Percentiles rank a stretch among this genome's conserved stretches.
phyloP scores from a whole-genome alignment of 2,329 filamentous ascomycete genomes.

The Colletotrichum lentis region DNA sequence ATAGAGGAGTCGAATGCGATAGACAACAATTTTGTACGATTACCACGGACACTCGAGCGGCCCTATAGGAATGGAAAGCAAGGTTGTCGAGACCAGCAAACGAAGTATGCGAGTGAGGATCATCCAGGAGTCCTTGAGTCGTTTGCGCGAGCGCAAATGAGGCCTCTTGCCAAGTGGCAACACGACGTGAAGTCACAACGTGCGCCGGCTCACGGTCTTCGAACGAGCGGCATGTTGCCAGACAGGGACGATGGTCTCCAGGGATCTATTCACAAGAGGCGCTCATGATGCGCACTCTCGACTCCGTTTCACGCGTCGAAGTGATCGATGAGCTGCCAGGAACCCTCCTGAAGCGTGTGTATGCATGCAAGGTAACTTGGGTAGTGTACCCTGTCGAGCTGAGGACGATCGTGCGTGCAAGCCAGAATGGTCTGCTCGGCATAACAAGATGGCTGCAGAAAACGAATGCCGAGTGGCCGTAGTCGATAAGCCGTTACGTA shows the following conservation, averaged over 20 bases:
- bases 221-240: background rate
- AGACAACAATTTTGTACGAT: constrained; percentile 39
- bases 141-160: background rate
- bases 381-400: constrained; percentile 28
- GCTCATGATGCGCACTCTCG: background rate
- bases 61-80: constrained; percentile 37
- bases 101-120: background rate
- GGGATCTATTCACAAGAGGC: background rate
- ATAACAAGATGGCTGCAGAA: background rate
- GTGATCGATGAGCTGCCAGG: constrained; percentile 2
- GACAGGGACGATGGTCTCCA: background rate
- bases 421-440: background rate
- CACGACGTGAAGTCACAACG: background rate
- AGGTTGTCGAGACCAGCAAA: constrained; percentile 19
- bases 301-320: too few relatives aligned
- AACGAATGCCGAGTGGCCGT: background rate
- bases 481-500: constrained; percentile 11
- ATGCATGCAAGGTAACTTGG: background rate
- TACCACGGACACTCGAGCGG: constrained; percentile 36
- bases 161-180: constrained; percentile 36
- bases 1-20: constrained; percentile 38
- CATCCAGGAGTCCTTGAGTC: background rate
- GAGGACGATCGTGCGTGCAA: constrained; percentile 14
- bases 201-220: too few relatives aligned
- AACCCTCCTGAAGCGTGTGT: background rate